These are phyloP conservation scores for Solanum pennellii DNA, from an alignment of 257 asterid species.

Conservation along the genomic window DNA sequence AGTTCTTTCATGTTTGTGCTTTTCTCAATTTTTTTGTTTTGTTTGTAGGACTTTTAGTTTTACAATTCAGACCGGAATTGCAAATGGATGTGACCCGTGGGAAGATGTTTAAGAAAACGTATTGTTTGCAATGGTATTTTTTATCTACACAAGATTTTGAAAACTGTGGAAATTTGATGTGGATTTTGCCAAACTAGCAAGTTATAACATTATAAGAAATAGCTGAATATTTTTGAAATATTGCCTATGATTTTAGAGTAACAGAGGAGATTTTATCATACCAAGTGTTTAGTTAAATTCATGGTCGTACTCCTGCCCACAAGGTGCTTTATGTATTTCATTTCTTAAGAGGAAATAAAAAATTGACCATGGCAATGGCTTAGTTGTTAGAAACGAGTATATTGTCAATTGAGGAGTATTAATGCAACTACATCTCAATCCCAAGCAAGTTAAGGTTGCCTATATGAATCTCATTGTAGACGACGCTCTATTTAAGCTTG, in stretches of 20 bases:
- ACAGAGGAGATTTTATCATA: background rate
- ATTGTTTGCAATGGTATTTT: background rate
- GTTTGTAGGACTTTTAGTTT: no score
- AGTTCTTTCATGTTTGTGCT: background rate
- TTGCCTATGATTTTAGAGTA: background rate
- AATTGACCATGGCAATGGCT: no score
- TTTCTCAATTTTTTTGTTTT: background rate
- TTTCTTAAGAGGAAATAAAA: background rate
- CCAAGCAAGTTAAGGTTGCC: no score
- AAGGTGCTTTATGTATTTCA: background rate
- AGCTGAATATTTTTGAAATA: background rate
- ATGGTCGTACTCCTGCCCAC: background rate
- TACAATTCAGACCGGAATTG: no score
- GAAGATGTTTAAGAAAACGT: background rate
- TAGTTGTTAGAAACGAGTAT: background rate
- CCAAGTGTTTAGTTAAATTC: background rate
- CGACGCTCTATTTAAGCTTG: no score
- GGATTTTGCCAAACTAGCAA: background rate
- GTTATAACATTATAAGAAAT: background rate
- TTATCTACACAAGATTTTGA: no score
- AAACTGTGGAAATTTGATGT: background rate
- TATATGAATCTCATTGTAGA: no score
- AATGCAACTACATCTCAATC: background rate
- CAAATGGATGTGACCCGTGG: background rate
- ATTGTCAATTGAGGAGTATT: no score